Evolutionary conservation across 495 filamentous ascomycete genomes (phyloP).

Genomic region (Xeromyces bisporus): DNA sequence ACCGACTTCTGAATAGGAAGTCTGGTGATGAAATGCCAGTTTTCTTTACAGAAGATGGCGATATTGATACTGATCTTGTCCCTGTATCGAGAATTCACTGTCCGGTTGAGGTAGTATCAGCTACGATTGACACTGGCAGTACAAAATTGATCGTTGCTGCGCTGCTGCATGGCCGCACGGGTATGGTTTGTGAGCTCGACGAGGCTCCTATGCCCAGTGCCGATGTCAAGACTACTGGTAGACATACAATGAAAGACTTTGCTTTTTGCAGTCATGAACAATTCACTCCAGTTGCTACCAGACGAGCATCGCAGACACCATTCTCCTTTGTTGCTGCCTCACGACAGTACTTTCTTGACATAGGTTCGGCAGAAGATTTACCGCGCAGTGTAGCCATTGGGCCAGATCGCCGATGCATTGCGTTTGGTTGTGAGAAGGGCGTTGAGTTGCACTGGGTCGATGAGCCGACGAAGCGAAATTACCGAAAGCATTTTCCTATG

Average conservation of each 20-base stretch:
- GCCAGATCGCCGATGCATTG: constrained; percentile 49
- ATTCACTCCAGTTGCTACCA: no score
- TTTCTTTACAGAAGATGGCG: constrained; percentile 4
- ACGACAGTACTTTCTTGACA: constrained; percentile 27
- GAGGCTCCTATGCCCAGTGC: constrained; percentile 1
- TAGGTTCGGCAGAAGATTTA: constrained; percentile 49
- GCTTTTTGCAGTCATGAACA: no score
- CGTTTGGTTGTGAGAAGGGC: constrained; percentile 50
- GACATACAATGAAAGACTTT: not conserved
- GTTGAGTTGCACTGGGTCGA: constrained; percentile 63
- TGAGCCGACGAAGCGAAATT: constrained; percentile 37
- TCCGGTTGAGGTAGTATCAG: constrained; percentile 39
- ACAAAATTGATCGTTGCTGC: constrained; percentile 41
- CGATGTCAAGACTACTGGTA: not conserved
- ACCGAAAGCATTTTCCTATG: constrained; percentile 48
- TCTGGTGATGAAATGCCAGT: constrained; percentile 4
- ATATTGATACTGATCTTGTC: constrained; percentile 16
- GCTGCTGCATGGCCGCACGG: constrained; percentile 43
- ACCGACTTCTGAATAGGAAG: constrained; percentile 26
- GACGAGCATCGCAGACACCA: no score
- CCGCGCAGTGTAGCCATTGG: constrained; percentile 53
- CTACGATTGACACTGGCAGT: constrained; percentile 47
- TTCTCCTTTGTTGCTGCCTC: constrained; percentile 1
- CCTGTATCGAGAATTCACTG: constrained; percentile 41
- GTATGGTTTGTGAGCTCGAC: constrained; percentile 43